Evolutionary conservation across 202 grass and related monocot species (phyloP).

Genomic region (Musa balbisiana): DNA sequence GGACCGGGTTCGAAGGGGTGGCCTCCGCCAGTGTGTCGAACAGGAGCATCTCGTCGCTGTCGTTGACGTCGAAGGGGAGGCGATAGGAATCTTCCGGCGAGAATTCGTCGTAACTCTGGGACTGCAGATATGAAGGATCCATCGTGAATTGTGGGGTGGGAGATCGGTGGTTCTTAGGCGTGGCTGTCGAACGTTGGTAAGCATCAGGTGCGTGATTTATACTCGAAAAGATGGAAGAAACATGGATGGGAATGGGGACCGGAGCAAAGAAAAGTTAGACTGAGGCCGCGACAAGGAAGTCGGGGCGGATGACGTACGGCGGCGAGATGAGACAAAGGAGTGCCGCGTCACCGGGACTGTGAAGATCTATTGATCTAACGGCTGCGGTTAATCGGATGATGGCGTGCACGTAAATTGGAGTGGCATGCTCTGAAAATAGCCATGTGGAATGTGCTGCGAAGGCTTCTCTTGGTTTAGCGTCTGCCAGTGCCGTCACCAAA

Average conservation of each 20-base stretch:
- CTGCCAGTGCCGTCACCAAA: too few species aligned
- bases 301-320: constrained; percentile 46
- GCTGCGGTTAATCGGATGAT: too few species aligned
- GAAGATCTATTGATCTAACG: too few species aligned
- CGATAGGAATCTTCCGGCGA: constrained; percentile 16
- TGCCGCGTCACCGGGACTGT: not conserved
- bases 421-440: too few species aligned
- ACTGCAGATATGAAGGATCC: not conserved
- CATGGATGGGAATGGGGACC: not conserved
- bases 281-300: not conserved
- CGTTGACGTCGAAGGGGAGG: constrained; percentile 21
- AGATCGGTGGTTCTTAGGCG: not conserved
- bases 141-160: not conserved
- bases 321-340: constrained; percentile 31
- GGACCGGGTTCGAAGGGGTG: not conserved
- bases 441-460: too few species aligned
- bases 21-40: constrained; percentile 23
- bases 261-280: not conserved
- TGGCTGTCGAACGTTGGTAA: not conserved
- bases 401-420: too few species aligned
- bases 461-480: too few species aligned
- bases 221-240: not conserved
- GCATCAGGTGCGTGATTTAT: not conserved
- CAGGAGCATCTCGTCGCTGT: constrained; percentile 28
- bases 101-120: not conserved